Evolutionary conservation across 805 yeast species (phyloP), one percentile per base, ranked within the genome.

Genomic region (Yarrowia yakushimensis): DNA sequence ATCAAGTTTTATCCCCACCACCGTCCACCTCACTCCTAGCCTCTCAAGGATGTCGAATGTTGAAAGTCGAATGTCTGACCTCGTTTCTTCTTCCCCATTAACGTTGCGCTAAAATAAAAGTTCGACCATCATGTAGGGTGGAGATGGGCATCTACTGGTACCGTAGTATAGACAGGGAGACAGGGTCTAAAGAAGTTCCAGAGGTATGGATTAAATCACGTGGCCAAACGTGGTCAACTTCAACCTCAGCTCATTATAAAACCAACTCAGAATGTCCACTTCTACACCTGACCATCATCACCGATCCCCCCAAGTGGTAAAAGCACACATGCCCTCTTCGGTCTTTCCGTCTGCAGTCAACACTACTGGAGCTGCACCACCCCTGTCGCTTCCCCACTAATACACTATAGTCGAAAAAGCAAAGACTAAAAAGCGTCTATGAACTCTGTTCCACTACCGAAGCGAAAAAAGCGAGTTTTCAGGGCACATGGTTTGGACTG

Each of bases 371-470:
- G 12, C 22, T 27, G 33, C 54, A 46, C 55, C 55, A 30, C 55
- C 55, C 55, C 55, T 48, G 55, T 48, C 55, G 55, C 39, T 48
- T 48, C 55, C 55, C 55, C 55, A 22, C 55, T 48, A 39, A 13
- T 25, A 20, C 18, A 23, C 20, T 15, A 17, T 13, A 18, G 20
- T 10, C 4, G 52, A 28, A 28, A 46, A 48, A 48, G 37, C 37
- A 31, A 33, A 48, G 30, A 18, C 18, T 12, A 30, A 42, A 22
- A 36, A 36, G 37, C 37, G 37, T 20, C 41, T 36, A 36, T 36
- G 41, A 36, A 33, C 37, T 33, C n/a, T 33, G 7, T n/a, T n/a
- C 37, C 8, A n/a, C 37, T 33, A 33, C 37, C 37, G 20, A n/a
- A 7, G 17, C 6, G n/a, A 6, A 9, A 18, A 36, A 36, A 36